Conservation (phyloP, 2,329 filamentous ascomycete species). For the Periconia digitata region DNA sequence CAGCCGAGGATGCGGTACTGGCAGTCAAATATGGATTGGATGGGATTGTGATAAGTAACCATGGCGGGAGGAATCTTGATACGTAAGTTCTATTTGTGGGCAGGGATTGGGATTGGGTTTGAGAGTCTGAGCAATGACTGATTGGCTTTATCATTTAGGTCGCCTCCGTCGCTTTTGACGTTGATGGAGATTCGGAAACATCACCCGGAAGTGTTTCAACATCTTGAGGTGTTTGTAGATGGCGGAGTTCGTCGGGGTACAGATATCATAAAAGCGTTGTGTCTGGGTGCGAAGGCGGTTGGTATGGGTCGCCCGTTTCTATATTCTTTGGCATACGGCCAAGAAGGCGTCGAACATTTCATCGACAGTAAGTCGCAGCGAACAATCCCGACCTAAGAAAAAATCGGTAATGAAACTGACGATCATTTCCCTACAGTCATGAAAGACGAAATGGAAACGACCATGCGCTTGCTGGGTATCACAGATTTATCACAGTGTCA, state of each 20-base stretch:
- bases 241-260: slow-evolving; percentile 66
- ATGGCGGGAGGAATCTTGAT: slow-evolving; percentile 54
- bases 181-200: slow-evolving; percentile 65
- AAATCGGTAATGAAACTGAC: too few relatives aligned
- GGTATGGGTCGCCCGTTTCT: slow-evolving; percentile 64
- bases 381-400: neutral
- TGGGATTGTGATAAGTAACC: slow-evolving; percentile 53
- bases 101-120: neutral
- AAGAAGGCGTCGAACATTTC: slow-evolving; percentile 48
- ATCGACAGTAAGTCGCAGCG: slow-evolving; percentile 14
- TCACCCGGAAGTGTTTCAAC: slow-evolving; percentile 61
- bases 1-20: slow-evolving; percentile 42
- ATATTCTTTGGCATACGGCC: slow-evolving; percentile 63
- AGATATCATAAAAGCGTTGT: slow-evolving; percentile 68
- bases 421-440: slow-evolving; percentile 12
- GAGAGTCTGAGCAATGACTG: neutral
- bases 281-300: slow-evolving; percentile 63
- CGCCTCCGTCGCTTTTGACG: slow-evolving; percentile 59
- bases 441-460: slow-evolving; percentile 21
- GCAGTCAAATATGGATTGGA: slow-evolving; percentile 45
- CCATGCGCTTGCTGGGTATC: slow-evolving; percentile 64
- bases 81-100: slow-evolving; percentile 7
- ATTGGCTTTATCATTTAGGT: slow-evolving; percentile 15
- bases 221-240: slow-evolving; percentile 65
- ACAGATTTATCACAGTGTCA: slow-evolving; percentile 60